Base-by-base conservation (phyloP, 2,329 filamentous ascomycete species). In the Beauveria medogensis region DNA sequence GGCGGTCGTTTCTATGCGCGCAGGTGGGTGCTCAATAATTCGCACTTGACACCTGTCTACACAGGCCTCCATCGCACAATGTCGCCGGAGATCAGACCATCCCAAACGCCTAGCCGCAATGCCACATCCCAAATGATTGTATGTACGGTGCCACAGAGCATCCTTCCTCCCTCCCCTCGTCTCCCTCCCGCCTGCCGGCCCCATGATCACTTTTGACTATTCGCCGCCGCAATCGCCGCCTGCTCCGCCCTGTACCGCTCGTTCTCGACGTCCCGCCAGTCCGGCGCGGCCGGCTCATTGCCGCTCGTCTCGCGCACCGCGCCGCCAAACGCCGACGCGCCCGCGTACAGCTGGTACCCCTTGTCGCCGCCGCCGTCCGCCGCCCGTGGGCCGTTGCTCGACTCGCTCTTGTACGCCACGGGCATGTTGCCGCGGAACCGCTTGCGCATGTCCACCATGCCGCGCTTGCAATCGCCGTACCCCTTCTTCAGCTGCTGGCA, bases 361-460 rank as follows among this genome's bases (percentile, higher is more conserved):
- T 78, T 76, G 64, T 78, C 80, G 12, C 83, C 74, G 66, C 90
- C 86, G 61, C 83, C 74, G 57, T 52, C 50, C 22, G 34, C 46
- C 18, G 59, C 43, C 26, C 41, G 48, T n/a, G 53, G 52, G 8
- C 54, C 59, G 37, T 56, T 57, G 66, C 87, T 80, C 70, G 86
- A 81, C 68, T 86, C 77, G 62, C 80, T 76, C 69, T 78, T 80
- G 66, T 88, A 84, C 26, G 85, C 81, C 65, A 96, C 87, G 59
- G 94, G 92, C 73, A 91, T 85, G 78, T 97, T 97, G 62, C 94
- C 94, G 60, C 94, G 85, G 77, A 99, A 97, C 40, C 94, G 89
- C 79, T 97, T 97, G 73, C 94, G 90, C 94, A 99, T 99, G 74
- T 99, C 94, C 68, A 97, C 89, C 85, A 96, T 86, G 66, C 94